Evolutionary conservation across 371 early-diverging fungal species (phyloP).

Genomic region (Mucor piriformis): DNA sequence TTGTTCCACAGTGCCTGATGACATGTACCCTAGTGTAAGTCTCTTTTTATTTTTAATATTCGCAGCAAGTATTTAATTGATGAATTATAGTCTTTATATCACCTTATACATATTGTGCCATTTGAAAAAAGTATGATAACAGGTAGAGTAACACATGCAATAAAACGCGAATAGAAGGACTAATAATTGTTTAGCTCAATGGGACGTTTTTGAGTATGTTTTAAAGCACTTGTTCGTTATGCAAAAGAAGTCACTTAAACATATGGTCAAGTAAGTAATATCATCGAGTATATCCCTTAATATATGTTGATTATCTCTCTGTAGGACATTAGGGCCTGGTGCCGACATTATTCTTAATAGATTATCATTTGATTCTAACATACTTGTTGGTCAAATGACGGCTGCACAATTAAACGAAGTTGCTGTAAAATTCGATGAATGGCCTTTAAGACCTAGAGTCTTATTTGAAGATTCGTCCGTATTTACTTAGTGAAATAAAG

Average conservation of each 20-base stretch:
- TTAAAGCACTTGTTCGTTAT: slow-evolving; percentile 57
- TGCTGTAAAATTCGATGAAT: slow-evolving; percentile 62
- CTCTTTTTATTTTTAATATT: not conserved
- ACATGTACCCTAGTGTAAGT: slow-evolving; percentile 44
- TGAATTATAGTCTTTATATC: slow-evolving; percentile 40
- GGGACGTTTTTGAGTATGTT: slow-evolving; percentile 64
- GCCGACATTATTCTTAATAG: slow-evolving; percentile 61
- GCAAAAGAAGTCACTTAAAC: slow-evolving; percentile 44
- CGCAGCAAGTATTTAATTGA: not conserved
- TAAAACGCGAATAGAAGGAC: not conserved
- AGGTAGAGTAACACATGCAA: slow-evolving; percentile 41
- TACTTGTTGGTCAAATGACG: slow-evolving; percentile 55
- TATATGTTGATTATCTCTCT: not conserved
- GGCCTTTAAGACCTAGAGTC: slow-evolving; percentile 61
- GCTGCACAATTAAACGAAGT: slow-evolving; percentile 59
- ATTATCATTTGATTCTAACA: slow-evolving; percentile 53
- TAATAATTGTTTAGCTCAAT: slow-evolving; percentile 40
- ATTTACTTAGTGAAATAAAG: slow-evolving; percentile 5
- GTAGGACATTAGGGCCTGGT: slow-evolving; percentile 63
- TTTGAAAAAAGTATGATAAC: slow-evolving; percentile 42
- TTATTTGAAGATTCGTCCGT: slow-evolving; percentile 44
- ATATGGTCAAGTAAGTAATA: slow-evolving; percentile 59
- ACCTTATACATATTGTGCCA: slow-evolving; percentile 51
- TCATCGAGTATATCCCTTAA: no score
- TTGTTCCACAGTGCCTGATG: slow-evolving; percentile 17